A percentile compares a stretch with the other conserved stretches of the same genome.
These are phyloP conservation scores for Globisporangium solare DNA, from an alignment of 352 stramenopile species.

Conservation along the genomic window DNA sequence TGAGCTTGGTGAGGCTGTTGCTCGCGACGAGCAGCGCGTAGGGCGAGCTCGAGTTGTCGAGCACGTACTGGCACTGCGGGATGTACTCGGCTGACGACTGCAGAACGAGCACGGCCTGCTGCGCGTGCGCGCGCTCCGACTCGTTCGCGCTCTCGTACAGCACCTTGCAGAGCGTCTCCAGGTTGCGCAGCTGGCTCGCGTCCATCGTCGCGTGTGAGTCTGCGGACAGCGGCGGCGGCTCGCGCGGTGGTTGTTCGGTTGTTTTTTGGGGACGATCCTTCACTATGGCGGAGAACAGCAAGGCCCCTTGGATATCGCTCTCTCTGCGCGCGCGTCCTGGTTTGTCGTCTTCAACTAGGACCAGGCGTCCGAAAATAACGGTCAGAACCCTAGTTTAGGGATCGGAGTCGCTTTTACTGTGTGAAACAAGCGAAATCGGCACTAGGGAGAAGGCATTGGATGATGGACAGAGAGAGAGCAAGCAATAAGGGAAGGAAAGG, in stretches of 20 bases:
- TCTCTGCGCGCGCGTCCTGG: not conserved
- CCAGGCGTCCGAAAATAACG: not conserved
- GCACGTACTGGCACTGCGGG: conserved; percentile 98
- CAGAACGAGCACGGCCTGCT: conserved; percentile 81
- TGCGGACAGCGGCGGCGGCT: too few relatives aligned
- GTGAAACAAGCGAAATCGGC: not conserved
- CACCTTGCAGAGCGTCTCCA: conserved; percentile 74
- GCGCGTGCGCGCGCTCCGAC: conserved; percentile 63
- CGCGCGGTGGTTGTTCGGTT: not conserved
- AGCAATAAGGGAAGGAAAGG: too few relatives aligned
- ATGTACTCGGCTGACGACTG: conserved; percentile 96
- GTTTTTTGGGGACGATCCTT: not conserved
- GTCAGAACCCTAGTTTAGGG: not conserved
- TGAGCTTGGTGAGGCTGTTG: conserved; percentile 96
- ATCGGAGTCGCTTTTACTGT: too few relatives aligned
- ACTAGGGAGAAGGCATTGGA: not conserved
- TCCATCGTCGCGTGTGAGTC: conserved; percentile 39
- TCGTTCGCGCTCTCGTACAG: conserved; percentile 80
- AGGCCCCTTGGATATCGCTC: not conserved
- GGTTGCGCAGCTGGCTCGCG: conserved; percentile 66
- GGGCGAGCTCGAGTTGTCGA: conserved; percentile 94
- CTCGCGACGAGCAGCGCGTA: conserved; percentile 96
- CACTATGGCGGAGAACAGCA: not conserved
- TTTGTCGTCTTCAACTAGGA: not conserved
- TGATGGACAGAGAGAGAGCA: too few relatives aligned